Evolutionary conservation across 176 grass and related monocot genomes (phyloP), one percentile per base, ranked within the genome.

Genomic region (Eragrostis curvula): DNA sequence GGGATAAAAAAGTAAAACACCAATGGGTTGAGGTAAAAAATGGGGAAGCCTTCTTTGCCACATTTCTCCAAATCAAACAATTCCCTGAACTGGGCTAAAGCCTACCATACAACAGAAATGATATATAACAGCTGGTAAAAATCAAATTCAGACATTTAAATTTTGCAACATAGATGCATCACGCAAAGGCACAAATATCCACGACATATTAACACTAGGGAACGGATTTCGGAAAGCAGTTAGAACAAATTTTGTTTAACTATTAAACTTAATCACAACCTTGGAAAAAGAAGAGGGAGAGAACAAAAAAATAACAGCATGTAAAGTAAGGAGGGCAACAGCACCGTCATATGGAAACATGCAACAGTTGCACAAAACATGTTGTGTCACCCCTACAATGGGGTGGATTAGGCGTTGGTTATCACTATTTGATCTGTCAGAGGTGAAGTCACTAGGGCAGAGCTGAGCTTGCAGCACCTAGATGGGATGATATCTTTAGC

Each of bases 91-190:
- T n/a, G n/a, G n/a, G n/a, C n/a, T n/a, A n/a, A n/a, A n/a, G n/a
- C n/a, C n/a, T n/a, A n/a, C n/a, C n/a, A n/a, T n/a, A n/a, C n/a
- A n/a, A n/a, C n/a, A n/a, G n/a, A n/a, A n/a, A n/a, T n/a, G n/a
- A n/a, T n/a, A n/a, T n/a, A n/a, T n/a, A n/a, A n/a, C 40, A 68
- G 65, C 44, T 78, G 27, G 25, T 49, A 65, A 65, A 56, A 65
- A 32, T 49, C 18, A 7, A 79, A 42, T 68, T 7, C 12, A 65
- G 45, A 6, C 27, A 77, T 6, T 27, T 17, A 28, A n/a, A 45
- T n/a, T n/a, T n/a, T 12, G 24, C 24, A 49, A 9, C 29, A 39
- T 32, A 16, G 30, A 44, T 27, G 57, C 49, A 80, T 43, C 65
- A 55, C 24, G 42, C 13, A 41, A 69, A 27, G n/a, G 64, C 5